Conservation (phyloP, 371 early-diverging fungal genomes). For the Vittaforma corneae region DNA sequence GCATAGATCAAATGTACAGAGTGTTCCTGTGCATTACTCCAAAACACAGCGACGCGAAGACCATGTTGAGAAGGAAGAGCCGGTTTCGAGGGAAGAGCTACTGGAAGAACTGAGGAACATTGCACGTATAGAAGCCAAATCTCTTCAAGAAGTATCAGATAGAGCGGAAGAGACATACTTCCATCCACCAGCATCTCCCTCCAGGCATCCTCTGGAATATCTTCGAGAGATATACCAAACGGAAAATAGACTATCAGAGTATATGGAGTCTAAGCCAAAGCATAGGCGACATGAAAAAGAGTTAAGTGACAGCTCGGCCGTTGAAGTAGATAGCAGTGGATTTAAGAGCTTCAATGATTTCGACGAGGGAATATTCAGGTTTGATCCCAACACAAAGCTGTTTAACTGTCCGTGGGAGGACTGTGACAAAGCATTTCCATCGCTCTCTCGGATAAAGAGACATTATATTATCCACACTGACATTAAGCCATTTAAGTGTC, state of each 20-base stretch:
- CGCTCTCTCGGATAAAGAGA: slow-evolving; percentile 55
- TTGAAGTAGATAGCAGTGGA: not conserved
- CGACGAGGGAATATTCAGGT: slow-evolving; percentile 46
- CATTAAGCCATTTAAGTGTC: slow-evolving; percentile 58
- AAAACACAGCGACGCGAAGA: no score
- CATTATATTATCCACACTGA: slow-evolving; percentile 60
- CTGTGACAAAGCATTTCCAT: slow-evolving; percentile 56
- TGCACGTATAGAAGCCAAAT: not conserved
- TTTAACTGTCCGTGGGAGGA: slow-evolving; percentile 52
- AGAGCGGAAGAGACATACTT: not conserved
- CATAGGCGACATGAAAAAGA: slow-evolving; percentile 19
- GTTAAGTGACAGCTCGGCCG: not conserved
- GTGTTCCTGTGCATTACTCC: no score
- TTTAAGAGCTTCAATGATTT: slow-evolving; percentile 45
- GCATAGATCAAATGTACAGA: no score
- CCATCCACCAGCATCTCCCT: not conserved
- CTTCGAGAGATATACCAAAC: no score
- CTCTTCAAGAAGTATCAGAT: not conserved
- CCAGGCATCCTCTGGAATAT: not conserved
- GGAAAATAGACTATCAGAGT: no score
- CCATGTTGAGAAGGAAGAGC: no score
- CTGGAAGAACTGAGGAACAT: not conserved
- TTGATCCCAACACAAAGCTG: slow-evolving; percentile 20
- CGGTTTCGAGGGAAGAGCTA: no score
- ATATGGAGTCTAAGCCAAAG: no score